Conservation (phyloP, 331 rosid genomes). For the Malus hybrid region DNA sequence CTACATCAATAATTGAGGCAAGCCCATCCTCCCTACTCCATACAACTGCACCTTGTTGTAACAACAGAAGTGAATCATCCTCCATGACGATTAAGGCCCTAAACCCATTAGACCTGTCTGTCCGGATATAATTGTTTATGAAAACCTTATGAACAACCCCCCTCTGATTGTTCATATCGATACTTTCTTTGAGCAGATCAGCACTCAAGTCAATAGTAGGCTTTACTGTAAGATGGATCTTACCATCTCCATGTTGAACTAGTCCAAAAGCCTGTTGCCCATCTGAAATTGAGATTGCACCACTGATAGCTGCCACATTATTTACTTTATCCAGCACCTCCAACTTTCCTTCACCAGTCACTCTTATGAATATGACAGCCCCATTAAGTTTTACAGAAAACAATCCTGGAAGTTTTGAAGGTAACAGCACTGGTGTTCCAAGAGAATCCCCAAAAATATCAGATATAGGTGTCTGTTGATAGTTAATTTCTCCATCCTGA, state of each 20-base stretch:
- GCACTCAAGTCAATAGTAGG: conserved; percentile 45
- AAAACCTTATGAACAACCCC: conserved; percentile 71
- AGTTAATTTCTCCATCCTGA: conserved; percentile 51
- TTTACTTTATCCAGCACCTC: conserved; percentile 57
- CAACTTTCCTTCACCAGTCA: conserved; percentile 57
- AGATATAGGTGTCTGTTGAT: conserved; percentile 44
- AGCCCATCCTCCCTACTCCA: conserved; percentile 99
- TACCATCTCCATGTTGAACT: conserved; percentile 54
- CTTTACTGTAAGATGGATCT: conserved; percentile 59
- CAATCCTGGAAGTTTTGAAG: conserved; percentile 62
- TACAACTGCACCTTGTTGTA: conserved; percentile 93
- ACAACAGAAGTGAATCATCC: conserved; percentile 82
- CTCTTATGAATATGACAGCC: conserved; percentile 35
- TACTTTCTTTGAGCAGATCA: conserved; percentile 69
- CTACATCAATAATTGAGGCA: conserved; percentile 83
- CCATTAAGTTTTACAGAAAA: conserved; percentile 52
- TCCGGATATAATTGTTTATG: conserved; percentile 75
- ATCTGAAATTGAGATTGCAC: conserved; percentile 64
- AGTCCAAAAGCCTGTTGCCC: conserved; percentile 65
- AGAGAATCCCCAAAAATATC: conserved; percentile 43
- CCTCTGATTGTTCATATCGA: conserved; percentile 55
- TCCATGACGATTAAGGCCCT: conserved; percentile 93
- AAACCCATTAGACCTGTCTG: conserved; percentile 85
- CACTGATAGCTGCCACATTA: conserved; percentile 52
- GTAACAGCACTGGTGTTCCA: conserved; percentile 51